Conservation (phyloP, 2,329 filamentous ascomycete species). For the Gyromitra esculenta region DNA sequence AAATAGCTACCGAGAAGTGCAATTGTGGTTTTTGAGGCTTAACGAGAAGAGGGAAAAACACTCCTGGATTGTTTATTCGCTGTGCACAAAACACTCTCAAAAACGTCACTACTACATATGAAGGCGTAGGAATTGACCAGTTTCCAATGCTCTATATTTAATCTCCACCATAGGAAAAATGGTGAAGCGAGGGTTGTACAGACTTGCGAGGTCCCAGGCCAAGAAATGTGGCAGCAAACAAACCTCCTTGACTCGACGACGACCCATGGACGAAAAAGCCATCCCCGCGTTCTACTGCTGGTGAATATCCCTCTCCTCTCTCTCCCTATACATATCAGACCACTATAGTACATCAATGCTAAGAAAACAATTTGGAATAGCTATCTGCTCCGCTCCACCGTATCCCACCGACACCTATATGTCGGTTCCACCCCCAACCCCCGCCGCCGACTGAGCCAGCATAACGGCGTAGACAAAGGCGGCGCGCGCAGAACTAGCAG, state of each 20-base stretch:
- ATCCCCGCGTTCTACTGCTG: slow-evolving; percentile 90
- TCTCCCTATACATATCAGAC: no score
- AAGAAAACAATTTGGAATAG: slow-evolving; percentile 60
- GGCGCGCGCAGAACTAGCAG: slow-evolving; percentile 81
- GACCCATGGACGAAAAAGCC: slow-evolving; percentile 60
- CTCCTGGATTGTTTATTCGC: neutral
- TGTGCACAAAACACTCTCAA: neutral
- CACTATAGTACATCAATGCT: neutral
- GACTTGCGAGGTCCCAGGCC: neutral
- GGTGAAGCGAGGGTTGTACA: slow-evolving; percentile 8
- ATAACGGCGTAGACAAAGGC: slow-evolving; percentile 85
- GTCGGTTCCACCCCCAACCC: slow-evolving; percentile 93
- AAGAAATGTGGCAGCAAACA: neutral
- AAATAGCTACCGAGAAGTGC: neutral
- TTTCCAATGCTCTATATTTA: neutral
- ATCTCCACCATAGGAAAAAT: neutral
- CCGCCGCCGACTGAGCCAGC: slow-evolving; percentile 82
- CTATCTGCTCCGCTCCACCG: slow-evolving; percentile 86
- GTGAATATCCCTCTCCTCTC: slow-evolving; percentile 3
- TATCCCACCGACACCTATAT: slow-evolving; percentile 75
- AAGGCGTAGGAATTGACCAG: neutral
- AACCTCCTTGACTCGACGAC: slow-evolving; percentile 1
- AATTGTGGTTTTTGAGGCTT: neutral
- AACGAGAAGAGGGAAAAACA: neutral
- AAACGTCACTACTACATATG: neutral